These are phyloP conservation scores for Alnus rubra DNA, from an alignment of 306 rosid genomes.

Conservation along the genomic window DNA sequence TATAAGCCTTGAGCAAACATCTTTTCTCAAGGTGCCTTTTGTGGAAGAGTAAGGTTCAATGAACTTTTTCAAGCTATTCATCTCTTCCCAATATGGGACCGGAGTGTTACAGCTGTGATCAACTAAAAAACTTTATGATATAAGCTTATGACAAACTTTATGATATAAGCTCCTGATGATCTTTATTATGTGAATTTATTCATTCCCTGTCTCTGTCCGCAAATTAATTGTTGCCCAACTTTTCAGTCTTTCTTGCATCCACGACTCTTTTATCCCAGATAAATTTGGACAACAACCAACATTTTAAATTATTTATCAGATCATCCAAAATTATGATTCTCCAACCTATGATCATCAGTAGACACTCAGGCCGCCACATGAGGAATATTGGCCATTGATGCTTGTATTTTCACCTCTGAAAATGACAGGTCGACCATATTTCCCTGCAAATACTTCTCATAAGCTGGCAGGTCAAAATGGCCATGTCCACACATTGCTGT, in stretches of 20 bases:
- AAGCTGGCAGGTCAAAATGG: conserved; percentile 81
- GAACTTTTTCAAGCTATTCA: too few relatives aligned
- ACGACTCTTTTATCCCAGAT: neutral
- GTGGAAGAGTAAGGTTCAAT: too few relatives aligned
- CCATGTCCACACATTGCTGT: conserved; percentile 99
- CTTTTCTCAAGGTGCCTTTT: too few relatives aligned
- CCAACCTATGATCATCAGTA: too few relatives aligned
- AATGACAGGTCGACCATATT: conserved; percentile 83
- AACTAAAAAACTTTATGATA: too few relatives aligned
- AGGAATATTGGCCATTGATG: conserved; percentile 65
- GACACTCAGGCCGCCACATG: conserved; percentile 36
- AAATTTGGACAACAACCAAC: neutral
- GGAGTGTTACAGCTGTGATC: too few relatives aligned
- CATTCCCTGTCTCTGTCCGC: neutral
- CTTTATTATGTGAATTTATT: neutral
- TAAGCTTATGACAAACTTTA: too few relatives aligned
- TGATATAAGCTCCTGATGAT: neutral
- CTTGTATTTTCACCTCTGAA: conserved; percentile 58
- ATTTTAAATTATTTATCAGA: neutral
- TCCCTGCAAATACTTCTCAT: conserved; percentile 84
- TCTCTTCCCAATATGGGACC: too few relatives aligned
- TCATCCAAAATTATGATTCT: neutral
- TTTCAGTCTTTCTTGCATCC: neutral
- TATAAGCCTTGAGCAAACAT: too few relatives aligned
- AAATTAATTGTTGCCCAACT: neutral